Evolutionary conservation across 768 basidiomycete genomes (phyloP).

Genomic region (Russula griseocarnosa): DNA sequence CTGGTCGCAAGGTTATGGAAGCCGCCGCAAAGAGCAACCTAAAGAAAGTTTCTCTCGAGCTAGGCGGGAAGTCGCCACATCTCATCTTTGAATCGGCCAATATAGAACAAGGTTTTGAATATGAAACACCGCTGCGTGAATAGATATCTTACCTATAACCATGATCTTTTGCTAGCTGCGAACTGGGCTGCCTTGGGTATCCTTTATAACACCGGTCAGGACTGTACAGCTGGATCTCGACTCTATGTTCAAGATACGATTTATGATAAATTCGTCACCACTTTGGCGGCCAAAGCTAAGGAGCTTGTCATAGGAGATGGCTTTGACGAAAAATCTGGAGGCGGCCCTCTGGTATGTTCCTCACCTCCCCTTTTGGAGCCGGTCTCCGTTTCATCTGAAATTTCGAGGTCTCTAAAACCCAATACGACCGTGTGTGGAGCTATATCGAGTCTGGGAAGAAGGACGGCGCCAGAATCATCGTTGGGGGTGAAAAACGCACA

Average conservation of each 20-base stretch:
- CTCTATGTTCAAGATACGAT: constrained; percentile 84
- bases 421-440: constrained; percentile 80
- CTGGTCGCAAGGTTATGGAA: constrained; percentile 86
- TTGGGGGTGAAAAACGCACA: constrained; percentile 76
- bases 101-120: constrained; percentile 66
- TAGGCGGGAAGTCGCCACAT: constrained; percentile 90
- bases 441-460: constrained; percentile 85
- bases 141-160: constrained; percentile 6
- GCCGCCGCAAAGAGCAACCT: constrained; percentile 91
- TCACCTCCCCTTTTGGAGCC: not conserved
- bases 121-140: not conserved
- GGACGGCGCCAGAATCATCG: constrained; percentile 71
- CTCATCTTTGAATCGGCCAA: constrained; percentile 90
- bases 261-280: constrained; percentile 76
- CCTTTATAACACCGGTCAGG: constrained; percentile 87
- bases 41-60: constrained; percentile 94
- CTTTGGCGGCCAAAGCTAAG: constrained; percentile 64
- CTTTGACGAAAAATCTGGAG: constrained; percentile 66
- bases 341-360: constrained; percentile 74
- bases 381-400: not conserved
- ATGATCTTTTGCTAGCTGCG: constrained; percentile 48
- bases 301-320: constrained; percentile 75
- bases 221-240: constrained; percentile 90
- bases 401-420: constrained; percentile 68
- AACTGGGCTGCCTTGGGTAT: constrained; percentile 85